Evolutionary conservation across 2,329 filamentous ascomycete species (phyloP), one percentile per base, ranked within the genome.

Genomic region (Orbilia oligospora): DNA sequence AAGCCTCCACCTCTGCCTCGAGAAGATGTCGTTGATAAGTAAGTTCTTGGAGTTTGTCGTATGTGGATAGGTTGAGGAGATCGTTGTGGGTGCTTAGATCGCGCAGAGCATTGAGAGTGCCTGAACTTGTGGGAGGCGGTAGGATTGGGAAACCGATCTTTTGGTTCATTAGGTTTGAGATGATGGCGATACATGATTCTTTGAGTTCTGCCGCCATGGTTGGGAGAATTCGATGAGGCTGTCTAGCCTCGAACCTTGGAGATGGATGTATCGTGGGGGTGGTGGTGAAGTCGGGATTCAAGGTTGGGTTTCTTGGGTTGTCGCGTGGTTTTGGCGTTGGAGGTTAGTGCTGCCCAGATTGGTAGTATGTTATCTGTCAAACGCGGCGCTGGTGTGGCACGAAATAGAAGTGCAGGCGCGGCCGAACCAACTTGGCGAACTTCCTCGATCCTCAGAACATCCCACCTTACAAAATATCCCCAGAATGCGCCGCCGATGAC

Each of bases 101-200:
- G 33, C 68, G 75, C 22, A 78, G 44, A 0, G 63, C 68, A 24
- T 63, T 36, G 53, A 68, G 53, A 8, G 75, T 72, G 61, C 41
- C 56, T 18, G 63, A 64, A 18, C 20, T 64, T 18, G 58, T 72
- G 24, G 75, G 33, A 9, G 75, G 75, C 2, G 75, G 75, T 1
- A 78, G 75, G 61, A 78, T 48, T 24, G 75, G 75, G 41, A 78
- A 78, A 10, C 75, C 75, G 20, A 78, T 72, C n/a, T 61, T 53
- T 9, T 78, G 75, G 16, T 69, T 4, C 63, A 78, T 72, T 36
- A 78, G 30, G 10, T 69, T 48, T 5, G 75, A 65, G 55, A 78
- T 18, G 41, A 78, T 78, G 53, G 68, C 20, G 55, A 78, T 72
- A 38, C 75, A 78, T 24, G 63, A 53, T 14, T 65, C 36, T 30